A percentile compares a stretch with the other conserved stretches of the same genome.
Evolutionary conservation across 2,329 filamentous ascomycete genomes (phyloP).

Genomic region (Colletotrichum karsti): DNA sequence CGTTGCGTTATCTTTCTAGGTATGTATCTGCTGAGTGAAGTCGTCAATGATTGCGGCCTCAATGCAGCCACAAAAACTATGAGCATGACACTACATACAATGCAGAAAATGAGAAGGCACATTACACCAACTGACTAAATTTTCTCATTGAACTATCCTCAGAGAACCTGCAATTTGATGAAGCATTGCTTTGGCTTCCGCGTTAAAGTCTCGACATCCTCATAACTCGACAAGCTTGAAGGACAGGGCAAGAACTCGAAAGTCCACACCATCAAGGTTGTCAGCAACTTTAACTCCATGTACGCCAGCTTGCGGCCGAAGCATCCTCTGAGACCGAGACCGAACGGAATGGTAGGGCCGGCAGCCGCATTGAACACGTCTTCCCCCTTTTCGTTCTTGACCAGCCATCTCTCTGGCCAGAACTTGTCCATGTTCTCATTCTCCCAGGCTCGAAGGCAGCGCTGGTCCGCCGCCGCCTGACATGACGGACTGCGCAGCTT

Average conservation of each 20-base stretch:
- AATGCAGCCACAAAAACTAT: background rate
- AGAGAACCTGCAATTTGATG: background rate
- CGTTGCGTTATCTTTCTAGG: too few species aligned
- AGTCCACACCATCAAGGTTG: slow-evolving; percentile 37
- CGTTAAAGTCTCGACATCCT: background rate
- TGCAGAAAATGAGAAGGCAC: too few species aligned
- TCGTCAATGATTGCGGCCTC: background rate
- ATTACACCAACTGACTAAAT: too few species aligned
- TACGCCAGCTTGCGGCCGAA: slow-evolving; percentile 31
- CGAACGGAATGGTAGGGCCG: background rate
- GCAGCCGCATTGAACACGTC: background rate
- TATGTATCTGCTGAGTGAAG: too few species aligned
- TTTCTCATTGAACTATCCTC: background rate
- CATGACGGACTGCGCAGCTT: slow-evolving; percentile 32
- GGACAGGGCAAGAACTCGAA: slow-evolving; percentile 32
- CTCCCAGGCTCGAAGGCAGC: background rate
- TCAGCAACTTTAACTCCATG: slow-evolving; percentile 37
- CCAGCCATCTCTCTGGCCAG: slow-evolving; percentile 9
- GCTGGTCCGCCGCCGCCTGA: slow-evolving; percentile 29
- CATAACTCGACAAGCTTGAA: background rate
- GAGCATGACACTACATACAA: background rate
- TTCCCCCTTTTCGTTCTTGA: background rate
- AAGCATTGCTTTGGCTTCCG: background rate
- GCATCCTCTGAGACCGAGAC: background rate
- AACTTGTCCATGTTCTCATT: background rate